Evolutionary conservation across 106 monocot genomes (phyloP).

Genomic region (Allium fistulosum): DNA sequence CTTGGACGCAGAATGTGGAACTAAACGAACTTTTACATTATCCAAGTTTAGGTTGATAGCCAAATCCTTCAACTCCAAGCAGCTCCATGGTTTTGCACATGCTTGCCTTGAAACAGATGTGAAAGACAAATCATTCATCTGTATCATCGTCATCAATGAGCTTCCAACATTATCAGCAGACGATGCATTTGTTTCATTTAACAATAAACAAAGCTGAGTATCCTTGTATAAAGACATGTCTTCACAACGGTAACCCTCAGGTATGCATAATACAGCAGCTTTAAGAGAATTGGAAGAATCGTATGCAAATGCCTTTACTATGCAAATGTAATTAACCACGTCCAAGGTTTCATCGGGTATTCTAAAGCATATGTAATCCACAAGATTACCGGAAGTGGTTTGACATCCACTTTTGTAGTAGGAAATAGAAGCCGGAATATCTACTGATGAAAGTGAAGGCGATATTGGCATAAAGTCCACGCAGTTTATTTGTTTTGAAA

Average conservation of each 20-base stretch:
- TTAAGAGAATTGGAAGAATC: constrained; percentile 14
- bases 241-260: constrained; percentile 62
- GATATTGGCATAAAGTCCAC: constrained; percentile 59
- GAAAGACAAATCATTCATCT: constrained; percentile 47
- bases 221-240: constrained; percentile 93
- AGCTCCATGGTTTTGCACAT: constrained; percentile 30
- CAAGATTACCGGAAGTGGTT: constrained; percentile 15
- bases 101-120: constrained; percentile 30
- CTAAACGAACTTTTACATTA: constrained; percentile 51
- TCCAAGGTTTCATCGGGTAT: constrained; percentile 53
- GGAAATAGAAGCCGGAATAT: constrained; percentile 40
- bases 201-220: constrained; percentile 64
- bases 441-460: constrained; percentile 24
- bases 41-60: constrained; percentile 34
- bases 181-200: constrained; percentile 40
- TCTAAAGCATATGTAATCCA: constrained; percentile 77
- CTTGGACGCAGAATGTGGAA: constrained; percentile 45
- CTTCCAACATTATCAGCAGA: constrained; percentile 39
- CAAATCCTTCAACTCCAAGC: constrained; percentile 7
- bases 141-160: constrained; percentile 81
- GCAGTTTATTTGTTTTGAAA: constrained; percentile 70
- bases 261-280: constrained; percentile 57
- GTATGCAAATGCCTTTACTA: constrained; percentile 53
- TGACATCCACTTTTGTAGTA: constrained; percentile 18
- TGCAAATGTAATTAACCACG: constrained; percentile 49